Evolutionary conservation across 257 asterid genomes (phyloP), one percentile per base, ranked within the genome.

Genomic region (Fraxinus pennsylvanica): DNA sequence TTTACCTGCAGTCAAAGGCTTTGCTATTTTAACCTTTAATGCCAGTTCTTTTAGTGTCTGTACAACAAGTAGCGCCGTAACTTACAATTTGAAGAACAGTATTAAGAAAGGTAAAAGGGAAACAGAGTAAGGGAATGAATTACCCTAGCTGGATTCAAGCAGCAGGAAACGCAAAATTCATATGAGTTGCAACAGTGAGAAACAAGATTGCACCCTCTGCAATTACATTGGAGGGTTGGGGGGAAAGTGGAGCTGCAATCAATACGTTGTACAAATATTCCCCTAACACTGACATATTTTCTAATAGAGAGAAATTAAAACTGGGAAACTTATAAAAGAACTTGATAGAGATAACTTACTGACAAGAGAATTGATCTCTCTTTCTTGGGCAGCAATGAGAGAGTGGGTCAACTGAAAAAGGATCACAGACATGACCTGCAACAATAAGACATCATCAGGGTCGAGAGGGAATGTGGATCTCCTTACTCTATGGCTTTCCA

Each of bases 131-230:
- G 19, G 22, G 75, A 82, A 43, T 36, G 66, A 71, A 73, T 82
- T 89, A 94, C 98, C 93, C 74, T 86, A 74, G 80, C 77, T 4
- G 98, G 98, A 87, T 89, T 85, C 84, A 92, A 88, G 89, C 99
- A 95, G 88, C 99, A 95, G n/a, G 99, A 85, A 84, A 95, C 99
- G 82, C 99, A 95, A 84, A 77, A 90, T 84, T 92, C 99, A 35
- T 95, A 95, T 13, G 97, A 85, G 82, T 90, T 89, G 90, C 99
- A 94, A 80, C 99, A 94, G 57, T 87, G 92, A 76, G 93, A 91
- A 63, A 79, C 82, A 27, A 87, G 88, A 85, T 90, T 94, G 90
- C 99, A 95, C 47, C 96, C 98, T 9, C 98, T 94, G 92, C 88
- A 82, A 74, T 74, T 67, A 5, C 25, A 79, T 59, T 52, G 52